Conservation (phyloP, 2,329 filamentous ascomycete genomes). For the Gyromitra esculenta region DNA sequence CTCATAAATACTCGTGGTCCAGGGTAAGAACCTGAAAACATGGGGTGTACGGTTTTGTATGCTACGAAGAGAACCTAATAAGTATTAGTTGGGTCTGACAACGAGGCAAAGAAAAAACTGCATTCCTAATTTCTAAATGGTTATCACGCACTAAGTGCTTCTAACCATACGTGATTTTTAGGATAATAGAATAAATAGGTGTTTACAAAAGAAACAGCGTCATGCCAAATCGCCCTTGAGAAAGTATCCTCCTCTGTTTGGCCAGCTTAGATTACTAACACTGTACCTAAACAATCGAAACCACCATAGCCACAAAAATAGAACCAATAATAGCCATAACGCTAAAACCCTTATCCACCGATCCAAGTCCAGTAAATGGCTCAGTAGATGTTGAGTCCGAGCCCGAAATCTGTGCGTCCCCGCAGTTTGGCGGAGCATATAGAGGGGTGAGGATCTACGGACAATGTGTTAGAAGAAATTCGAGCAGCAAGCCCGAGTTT, state of each 20-base stretch:
- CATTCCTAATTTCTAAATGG: no score
- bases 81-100: no score
- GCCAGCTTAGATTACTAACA: background rate
- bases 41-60: no score
- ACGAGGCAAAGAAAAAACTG: no score
- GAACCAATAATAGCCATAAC: constrained; percentile 15
- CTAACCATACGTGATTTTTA: background rate
- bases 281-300: background rate
- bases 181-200: background rate
- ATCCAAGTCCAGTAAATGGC: background rate
- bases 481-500: background rate
- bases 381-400: background rate
- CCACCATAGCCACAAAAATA: background rate
- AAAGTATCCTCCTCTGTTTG: background rate
- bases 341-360: background rate
- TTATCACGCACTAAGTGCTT: no score
- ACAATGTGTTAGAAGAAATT: background rate
- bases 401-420: background rate
- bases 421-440: background rate
- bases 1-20: no score
- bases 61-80: no score
- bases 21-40: no score
- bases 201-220: background rate
- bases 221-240: background rate
- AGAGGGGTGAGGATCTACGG: background rate